Evolutionary conservation across 1,284 basidiomycete genomes (phyloP).

Genomic region (Ganoderma lingzhi): DNA sequence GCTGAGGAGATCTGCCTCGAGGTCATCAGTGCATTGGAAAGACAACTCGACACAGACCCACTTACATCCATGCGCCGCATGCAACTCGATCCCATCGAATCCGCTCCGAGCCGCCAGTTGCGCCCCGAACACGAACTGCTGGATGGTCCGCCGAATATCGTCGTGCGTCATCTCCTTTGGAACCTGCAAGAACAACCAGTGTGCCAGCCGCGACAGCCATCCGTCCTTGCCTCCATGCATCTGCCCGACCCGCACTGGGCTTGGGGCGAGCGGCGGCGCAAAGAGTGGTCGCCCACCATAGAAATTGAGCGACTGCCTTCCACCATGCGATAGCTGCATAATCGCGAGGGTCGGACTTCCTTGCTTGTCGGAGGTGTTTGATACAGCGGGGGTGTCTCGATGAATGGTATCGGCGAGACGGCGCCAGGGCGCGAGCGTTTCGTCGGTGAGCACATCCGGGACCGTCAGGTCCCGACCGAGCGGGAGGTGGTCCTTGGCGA

Average conservation of each 20-base stretch:
- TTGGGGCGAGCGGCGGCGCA: constrained; percentile 76
- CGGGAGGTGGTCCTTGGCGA: constrained; percentile 75
- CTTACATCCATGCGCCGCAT: constrained; percentile 91
- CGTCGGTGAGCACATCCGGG: constrained; percentile 54
- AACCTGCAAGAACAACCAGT: constrained; percentile 65
- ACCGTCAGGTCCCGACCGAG: constrained; percentile 85
- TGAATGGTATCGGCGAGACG: constrained; percentile 61
- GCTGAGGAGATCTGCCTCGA: constrained; percentile 74
- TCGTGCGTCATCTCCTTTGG: constrained; percentile 67
- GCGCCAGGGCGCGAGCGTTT: constrained; percentile 58
- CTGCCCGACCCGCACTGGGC: constrained; percentile 64
- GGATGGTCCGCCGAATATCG: constrained; percentile 72
- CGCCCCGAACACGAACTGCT: constrained; percentile 78
- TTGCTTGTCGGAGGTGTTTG: no score
- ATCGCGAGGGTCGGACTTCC: no score
- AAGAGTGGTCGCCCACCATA: constrained; percentile 72
- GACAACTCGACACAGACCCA: constrained; percentile 16
- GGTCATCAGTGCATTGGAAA: constrained; percentile 12
- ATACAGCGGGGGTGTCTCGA: no score
- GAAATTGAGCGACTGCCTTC: constrained; percentile 84
- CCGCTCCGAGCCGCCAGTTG: constrained; percentile 72
- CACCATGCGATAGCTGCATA: constrained; percentile 89
- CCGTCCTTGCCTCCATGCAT: constrained; percentile 15
- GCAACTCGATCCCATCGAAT: constrained; percentile 91
- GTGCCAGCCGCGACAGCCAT: constrained; percentile 49